Conservation (phyloP, 2,329 filamentous ascomycete species). For the Fusarium redolens region DNA sequence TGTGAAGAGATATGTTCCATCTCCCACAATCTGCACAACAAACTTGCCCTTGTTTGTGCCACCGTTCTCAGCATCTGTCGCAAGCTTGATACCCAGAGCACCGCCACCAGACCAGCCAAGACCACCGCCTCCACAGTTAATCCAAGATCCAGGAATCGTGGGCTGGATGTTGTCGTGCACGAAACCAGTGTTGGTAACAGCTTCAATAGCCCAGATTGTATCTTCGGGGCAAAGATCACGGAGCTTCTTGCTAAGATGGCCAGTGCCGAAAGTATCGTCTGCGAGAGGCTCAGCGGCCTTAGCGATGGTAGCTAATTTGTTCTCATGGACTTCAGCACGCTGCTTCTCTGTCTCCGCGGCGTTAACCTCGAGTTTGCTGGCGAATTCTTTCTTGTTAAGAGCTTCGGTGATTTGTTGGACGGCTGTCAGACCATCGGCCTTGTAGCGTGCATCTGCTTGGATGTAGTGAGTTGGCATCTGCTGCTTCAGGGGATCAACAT, state of each 20-base stretch:
- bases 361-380: slow-evolving; percentile 50
- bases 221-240: slow-evolving; percentile 52
- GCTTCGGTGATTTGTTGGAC: slow-evolving; percentile 76
- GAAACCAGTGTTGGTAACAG: slow-evolving; percentile 76
- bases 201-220: slow-evolving; percentile 81
- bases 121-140: slow-evolving; percentile 84
- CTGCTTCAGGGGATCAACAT: slow-evolving; percentile 75
- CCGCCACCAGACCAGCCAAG: slow-evolving; percentile 84
- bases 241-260: slow-evolving; percentile 50
- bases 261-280: slow-evolving; percentile 64
- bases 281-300: slow-evolving; percentile 66
- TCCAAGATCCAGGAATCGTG: slow-evolving; percentile 76
- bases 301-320: slow-evolving; percentile 70
- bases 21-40: slow-evolving; percentile 67
- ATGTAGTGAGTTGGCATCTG: slow-evolving; percentile 82
- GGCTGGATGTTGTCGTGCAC: slow-evolving; percentile 79
- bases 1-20: slow-evolving; percentile 67
- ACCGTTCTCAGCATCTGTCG: slow-evolving; percentile 57
- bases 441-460: slow-evolving; percentile 71
- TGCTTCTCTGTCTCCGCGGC: slow-evolving; percentile 50
- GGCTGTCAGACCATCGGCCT: slow-evolving; percentile 72
- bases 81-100: slow-evolving; percentile 81
- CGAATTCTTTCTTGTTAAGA: slow-evolving; percentile 61
- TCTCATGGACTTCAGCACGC: slow-evolving; percentile 67
- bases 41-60: slow-evolving; percentile 60